phyloP scores from a whole-genome alignment of 2,329 filamentous ascomycete genomes.

The Botrytis squamosa region DNA sequence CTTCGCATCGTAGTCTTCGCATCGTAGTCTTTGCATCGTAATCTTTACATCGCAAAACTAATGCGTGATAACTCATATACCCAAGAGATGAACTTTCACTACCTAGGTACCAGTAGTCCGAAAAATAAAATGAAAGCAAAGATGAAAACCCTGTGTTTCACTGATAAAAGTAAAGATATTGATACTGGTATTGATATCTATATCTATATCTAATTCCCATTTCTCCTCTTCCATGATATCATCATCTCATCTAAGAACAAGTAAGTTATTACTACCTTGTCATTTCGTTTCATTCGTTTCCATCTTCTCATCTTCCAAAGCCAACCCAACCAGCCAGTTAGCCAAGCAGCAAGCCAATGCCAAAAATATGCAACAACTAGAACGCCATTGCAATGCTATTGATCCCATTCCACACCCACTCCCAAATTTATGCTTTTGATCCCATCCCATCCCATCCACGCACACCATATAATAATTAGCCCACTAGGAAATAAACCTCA shows the following conservation, averaged over 20 bases:
- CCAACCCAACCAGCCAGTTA: constrained; percentile 1
- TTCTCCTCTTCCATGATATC: background rate
- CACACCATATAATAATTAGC: background rate
- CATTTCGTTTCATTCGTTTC: background rate
- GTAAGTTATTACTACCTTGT: background rate
- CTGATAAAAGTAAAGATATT: background rate
- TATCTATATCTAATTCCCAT: background rate
- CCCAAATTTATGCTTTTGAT: constrained; percentile 11
- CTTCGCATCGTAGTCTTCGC: background rate
- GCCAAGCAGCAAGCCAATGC: constrained; percentile 2
- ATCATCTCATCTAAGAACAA: background rate
- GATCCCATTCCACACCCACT: background rate
- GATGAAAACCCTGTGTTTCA: background rate
- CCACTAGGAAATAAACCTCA: background rate
- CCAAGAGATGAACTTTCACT: background rate
- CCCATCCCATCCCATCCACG: background rate
- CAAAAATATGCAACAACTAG: background rate
- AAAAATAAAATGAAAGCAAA: background rate
- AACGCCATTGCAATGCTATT: constrained; percentile 16
- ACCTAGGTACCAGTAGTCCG: background rate
- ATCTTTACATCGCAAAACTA: background rate
- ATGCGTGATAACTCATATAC: background rate
- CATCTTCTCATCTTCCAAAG: background rate
- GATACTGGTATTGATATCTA: background rate
- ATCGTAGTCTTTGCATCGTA: background rate